Base-by-base conservation (phyloP, 2,329 filamentous ascomycete genomes). In the Cladosporium sp. region DNA sequence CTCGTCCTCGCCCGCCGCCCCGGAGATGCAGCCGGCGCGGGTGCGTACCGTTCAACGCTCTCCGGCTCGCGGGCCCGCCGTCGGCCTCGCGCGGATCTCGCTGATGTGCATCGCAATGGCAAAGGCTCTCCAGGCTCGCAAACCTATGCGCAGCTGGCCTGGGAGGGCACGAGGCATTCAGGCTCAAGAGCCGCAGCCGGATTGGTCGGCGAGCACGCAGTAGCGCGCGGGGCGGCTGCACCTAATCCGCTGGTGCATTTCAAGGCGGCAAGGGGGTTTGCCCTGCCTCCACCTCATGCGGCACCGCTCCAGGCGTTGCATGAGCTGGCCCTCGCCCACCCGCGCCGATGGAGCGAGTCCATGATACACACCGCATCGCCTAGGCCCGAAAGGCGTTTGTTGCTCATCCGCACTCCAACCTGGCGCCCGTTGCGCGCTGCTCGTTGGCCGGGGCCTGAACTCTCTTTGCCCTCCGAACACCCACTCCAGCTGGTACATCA, bases 181-280 rank as follows among this genome's bases (percentile, higher is more conserved):
- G 41, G 48, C 48, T 37, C 40, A 40, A 16, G 40, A 42, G 40
- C 40, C 40, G 40, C 40, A 42, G 40, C 13, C 28, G 40, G 7
- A 50, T 50, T 50, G 48, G 48, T 11, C 38, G 41, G 31, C 8
- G 13, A n/a, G 4, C 13, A 32, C 19, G 11, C 48, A 28, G 19
- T 50, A 50, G 48, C 33, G 48, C 32, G 33, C 16, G 4, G 18
- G 40, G 22, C 14, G n/a, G 46, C 46, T 50, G 48, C 40, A 50
- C 38, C 48, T 50, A 50, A 41, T 43, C 35, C 41, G 48, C 33
- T 50, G 48, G 48, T 50, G 48, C 48, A 50, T 50, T 40, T 34
- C 38, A 42, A 49, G 37, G 14, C 40, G 34, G 37, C 35, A 35
- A 40, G 41, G 46, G 46, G 46, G 44, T 35, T 35, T 49, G 37